Base-by-base conservation (phyloP, 2,329 filamentous ascomycete genomes). In the Akanthomyces dipterigenus region DNA sequence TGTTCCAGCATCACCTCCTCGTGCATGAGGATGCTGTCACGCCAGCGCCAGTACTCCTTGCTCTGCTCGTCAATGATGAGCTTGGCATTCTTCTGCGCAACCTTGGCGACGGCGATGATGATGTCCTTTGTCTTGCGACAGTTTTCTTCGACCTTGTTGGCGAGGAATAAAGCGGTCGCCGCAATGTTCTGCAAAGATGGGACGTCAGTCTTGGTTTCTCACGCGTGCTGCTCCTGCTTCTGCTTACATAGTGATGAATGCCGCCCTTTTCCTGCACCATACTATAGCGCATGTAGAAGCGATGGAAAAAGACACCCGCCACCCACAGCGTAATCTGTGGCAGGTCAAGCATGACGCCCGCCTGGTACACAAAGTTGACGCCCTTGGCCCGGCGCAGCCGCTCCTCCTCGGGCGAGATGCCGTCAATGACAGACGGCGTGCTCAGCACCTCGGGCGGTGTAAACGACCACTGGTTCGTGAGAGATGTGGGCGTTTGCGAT, bases 11-110 rank as follows among this genome's bases (percentile, higher is more conserved):
- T 89, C 48, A 93, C 80, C 72, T 98, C 95, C 76, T 99, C 95
- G 70, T 96, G 91, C 66, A 89, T 88, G 16, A 98, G 79, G 62
- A 99, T 96, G 62, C 89, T 95, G 71, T 99, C 95, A 64, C 92
- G 86, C 95, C 95, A 99, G 70, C 90, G 86, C 95, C 95, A 99
- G 72, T 95, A 99, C 71, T 99, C 95, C 71, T 97, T 98, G 67
- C 90, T 96, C 74, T 98, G 93, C 75, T 98, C 95, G 71, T 99
- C 95, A 57, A 98, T 90, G 59, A 93, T 80, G 63, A 97, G 84
- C 68, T 91, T 90, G 1, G 91, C 82, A 67, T 98, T 93, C 77
- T 99, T 98, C 74, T 97, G 92, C 31, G 93, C 95, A 22, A 97
- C 91, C 66, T 93, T 91, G 63, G 92, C 95, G 68, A 96, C 95